Base-by-base conservation (phyloP, 2,329 filamentous ascomycete genomes). In the Aspergillus costaricaensis region DNA sequence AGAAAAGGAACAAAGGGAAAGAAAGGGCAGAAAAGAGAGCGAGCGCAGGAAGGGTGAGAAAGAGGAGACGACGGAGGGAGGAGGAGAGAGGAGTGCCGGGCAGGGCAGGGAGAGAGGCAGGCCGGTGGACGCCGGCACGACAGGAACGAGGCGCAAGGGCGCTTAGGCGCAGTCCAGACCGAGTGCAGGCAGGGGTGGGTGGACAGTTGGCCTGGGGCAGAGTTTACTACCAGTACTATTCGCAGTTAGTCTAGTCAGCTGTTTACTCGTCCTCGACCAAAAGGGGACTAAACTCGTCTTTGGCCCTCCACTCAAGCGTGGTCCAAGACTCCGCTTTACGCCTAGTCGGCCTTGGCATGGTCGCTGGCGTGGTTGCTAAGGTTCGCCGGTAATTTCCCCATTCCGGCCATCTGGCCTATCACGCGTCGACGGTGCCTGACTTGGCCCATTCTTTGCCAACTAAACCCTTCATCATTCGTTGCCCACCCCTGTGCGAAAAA, bases 121-220 rank as follows among this genome's bases (percentile, higher is more conserved):
- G 9, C 27, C 23, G 32, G 52, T 43, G 38, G 41, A 10, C 17
- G 47, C 44, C 25, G 55, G 54, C 41, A 54, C 49, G 49, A 50
- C 58, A 44, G 57, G 55, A 63, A 63, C 58, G 61, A 65, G 58
- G 61, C 60, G 65, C 64, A 67, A 67, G 65, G 65, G 65, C 62
- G 59, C 60, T 61, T 65, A 62, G 58, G 49, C 52, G 43, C 39
- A 38, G 36, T 44, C 19, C 52, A 38, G 38, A 43, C 39, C 39
- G 23, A 43, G 38, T 12, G 39, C 27, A 55, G 9, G 59, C 59
- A 61, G 58, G 51, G 59, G 47, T 57, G 27, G 27, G 27, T 30
- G 27, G 27, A 30, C 27, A 30, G 27, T 30, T 30, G 54, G 41
- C 23, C 57, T 41, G 23, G 25, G 50, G 17, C 27, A 39, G 30